Percentiles rank a stretch among this genome's conserved stretches.
Evolutionary conservation across 2,329 filamentous ascomycete genomes (phyloP).

Genomic region (Hymenoscyphus occultus): DNA sequence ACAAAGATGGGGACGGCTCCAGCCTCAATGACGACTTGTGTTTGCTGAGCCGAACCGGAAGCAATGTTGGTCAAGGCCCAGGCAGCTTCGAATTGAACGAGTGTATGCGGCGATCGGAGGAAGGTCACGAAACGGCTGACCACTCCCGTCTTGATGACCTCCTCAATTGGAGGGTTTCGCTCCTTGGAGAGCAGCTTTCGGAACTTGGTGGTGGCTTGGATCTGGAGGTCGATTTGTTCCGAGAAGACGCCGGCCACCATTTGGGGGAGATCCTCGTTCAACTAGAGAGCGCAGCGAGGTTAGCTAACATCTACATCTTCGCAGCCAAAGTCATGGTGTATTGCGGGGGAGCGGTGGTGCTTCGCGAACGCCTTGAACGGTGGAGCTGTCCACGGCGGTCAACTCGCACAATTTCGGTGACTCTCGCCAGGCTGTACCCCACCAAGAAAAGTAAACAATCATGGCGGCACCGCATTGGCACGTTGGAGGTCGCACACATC

Average conservation of each 20-base stretch:
- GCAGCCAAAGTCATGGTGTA: conserved; percentile 9
- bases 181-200: conserved; percentile 97
- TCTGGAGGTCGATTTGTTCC: conserved; percentile 96
- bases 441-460: conserved; percentile 33
- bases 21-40: conserved; percentile 97
- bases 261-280: conserved; percentile 95
- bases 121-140: conserved; percentile 98
- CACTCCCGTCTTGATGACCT: conserved; percentile 98
- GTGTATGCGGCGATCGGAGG: conserved; percentile 92
- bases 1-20: conserved; percentile 98
- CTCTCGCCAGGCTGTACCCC: conserved; percentile 30
- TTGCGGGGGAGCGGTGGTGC: conserved; percentile 14
- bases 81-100: conserved; percentile 98
- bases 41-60: conserved; percentile 93
- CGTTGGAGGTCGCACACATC: neutral
- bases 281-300: conserved; percentile 48
- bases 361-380: conserved; percentile 16
- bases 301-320: conserved; percentile 24
- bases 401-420: conserved; percentile 31
- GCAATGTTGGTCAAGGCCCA: conserved; percentile 99
- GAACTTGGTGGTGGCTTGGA: conserved; percentile 97
- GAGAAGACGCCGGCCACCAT: conserved; percentile 99
- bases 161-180: conserved; percentile 97
- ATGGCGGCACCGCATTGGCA: neutral
- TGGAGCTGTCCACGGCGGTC: conserved; percentile 18